phyloP scores from a whole-genome alignment of 2,329 filamentous ascomycete species.

The Pyricularia sp. region DNA sequence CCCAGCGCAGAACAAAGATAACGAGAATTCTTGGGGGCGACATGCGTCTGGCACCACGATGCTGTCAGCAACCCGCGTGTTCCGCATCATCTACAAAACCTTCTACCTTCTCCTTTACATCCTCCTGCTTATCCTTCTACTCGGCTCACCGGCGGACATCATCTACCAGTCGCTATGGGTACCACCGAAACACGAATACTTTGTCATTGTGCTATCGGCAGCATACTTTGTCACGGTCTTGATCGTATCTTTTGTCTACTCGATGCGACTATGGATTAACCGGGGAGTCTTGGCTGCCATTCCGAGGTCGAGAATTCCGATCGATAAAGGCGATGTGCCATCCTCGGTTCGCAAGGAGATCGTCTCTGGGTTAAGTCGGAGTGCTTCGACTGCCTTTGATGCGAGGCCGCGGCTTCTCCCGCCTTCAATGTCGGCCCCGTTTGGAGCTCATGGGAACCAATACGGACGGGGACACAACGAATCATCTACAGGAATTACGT shows the following conservation, averaged over 20 bases:
- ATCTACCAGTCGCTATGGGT: conserved; percentile 62
- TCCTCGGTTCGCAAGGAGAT: conserved; percentile 70
- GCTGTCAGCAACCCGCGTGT: conserved; percentile 45
- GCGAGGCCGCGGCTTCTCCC: conserved; percentile 54
- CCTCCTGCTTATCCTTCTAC: conserved; percentile 61
- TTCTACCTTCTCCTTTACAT: conserved; percentile 70
- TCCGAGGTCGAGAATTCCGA: conserved; percentile 76
- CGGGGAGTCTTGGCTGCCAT: conserved; percentile 71
- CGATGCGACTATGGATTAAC: conserved; percentile 78
- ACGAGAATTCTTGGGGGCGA: background rate
- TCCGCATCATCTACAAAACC: conserved; percentile 71
- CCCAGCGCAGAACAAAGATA: background rate
- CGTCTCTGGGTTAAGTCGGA: conserved; percentile 60
- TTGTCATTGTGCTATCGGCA: conserved; percentile 76
- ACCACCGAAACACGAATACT: conserved; percentile 25
- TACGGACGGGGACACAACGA: background rate
- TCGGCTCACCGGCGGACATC: conserved; percentile 71
- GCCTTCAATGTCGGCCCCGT: background rate
- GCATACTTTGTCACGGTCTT: conserved; percentile 67
- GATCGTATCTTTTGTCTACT: conserved; percentile 67
- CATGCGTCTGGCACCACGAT: conserved; percentile 16
- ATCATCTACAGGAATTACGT: background rate
- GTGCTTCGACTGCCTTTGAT: conserved; percentile 73
- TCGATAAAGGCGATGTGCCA: conserved; percentile 76
- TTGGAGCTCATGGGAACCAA: background rate